Percentiles rank a stretch among this genome's conserved stretches.
Evolutionary conservation across 1,284 basidiomycete species (phyloP).

Genomic region (Tylopilus orsonianus): DNA sequence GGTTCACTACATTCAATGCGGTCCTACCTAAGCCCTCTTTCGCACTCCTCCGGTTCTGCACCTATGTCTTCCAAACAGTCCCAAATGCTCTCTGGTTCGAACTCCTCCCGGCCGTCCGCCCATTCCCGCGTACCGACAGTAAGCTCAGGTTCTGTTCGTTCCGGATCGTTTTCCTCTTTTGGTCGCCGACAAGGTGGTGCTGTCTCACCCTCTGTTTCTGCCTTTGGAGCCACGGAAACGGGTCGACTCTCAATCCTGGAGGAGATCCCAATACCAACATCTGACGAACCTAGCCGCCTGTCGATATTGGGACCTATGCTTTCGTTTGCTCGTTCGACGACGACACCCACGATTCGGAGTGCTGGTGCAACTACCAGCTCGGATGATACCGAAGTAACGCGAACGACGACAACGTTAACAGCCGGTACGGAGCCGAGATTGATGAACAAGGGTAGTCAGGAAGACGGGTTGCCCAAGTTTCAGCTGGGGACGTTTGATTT

Average conservation of each 20-base stretch:
- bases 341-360: conserved; percentile 33
- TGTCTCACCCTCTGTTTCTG: conserved; percentile 39
- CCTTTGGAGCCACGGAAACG: conserved; percentile 36
- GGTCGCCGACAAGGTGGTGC: conserved; percentile 37
- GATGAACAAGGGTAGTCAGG: conserved; percentile 12
- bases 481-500: conserved; percentile 27
- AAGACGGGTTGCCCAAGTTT: conserved; percentile 10
- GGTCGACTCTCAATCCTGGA: conserved; percentile 25
- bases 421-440: conserved; percentile 10
- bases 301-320: conserved; percentile 37
- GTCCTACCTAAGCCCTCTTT: conserved; percentile 48
- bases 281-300: conserved; percentile 29
- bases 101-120: conserved; percentile 50
- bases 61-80: conserved; percentile 43
- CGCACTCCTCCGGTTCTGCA: conserved; percentile 50
- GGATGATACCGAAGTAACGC: conserved; percentile 31
- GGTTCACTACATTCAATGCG: conserved; percentile 62
- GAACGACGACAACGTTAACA: conserved; percentile 27
- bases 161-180: conserved; percentile 52
- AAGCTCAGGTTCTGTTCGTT: conserved; percentile 48
- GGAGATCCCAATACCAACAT: conserved; percentile 14
- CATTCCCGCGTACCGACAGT: conserved; percentile 31
- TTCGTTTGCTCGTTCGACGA: conserved; percentile 29
- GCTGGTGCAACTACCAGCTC: conserved; percentile 34
- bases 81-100: conserved; percentile 38